Conservation (phyloP, 1,139 yeast species). For the Zhuliangozyma parablackwelliae region DNA sequence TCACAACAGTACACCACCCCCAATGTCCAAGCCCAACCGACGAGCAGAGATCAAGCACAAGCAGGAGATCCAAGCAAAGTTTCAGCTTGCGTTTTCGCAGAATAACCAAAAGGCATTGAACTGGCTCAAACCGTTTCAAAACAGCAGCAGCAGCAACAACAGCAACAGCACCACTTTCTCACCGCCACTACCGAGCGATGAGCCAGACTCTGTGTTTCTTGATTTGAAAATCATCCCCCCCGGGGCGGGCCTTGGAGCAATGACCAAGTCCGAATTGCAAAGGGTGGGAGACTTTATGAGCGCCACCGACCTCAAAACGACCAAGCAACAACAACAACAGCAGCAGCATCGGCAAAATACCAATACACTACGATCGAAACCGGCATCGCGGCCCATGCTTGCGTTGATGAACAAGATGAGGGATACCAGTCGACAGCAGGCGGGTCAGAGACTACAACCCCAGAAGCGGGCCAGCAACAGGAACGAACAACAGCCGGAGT, state of each 20-base stretch:
- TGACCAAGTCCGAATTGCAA: slow-evolving; percentile 4
- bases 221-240: slow-evolving; percentile 42
- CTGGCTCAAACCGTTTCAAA: slow-evolving; percentile 34
- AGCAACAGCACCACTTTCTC: slow-evolving; percentile 1
- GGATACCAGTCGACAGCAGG: slow-evolving; percentile 20
- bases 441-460: slow-evolving; percentile 3
- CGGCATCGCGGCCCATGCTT: slow-evolving; percentile 31
- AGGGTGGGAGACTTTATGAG: slow-evolving; percentile 32
- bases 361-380: slow-evolving; percentile 4
- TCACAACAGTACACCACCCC: too few relatives aligned
- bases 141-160: slow-evolving; percentile 1
- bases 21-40: slow-evolving; percentile 25
- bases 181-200: neutral
- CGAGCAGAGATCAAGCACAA: slow-evolving; percentile 44
- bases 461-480: neutral
- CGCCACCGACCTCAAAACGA: slow-evolving; percentile 9
- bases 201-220: slow-evolving; percentile 19
- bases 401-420: slow-evolving; percentile 47
- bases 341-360: slow-evolving; percentile 3
- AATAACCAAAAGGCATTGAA: slow-evolving; percentile 32
- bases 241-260: slow-evolving; percentile 27
- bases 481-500: neutral
- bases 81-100: slow-evolving; percentile 40
- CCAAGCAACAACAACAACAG: slow-evolving; percentile 1
- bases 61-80: slow-evolving; percentile 45